Conservation (phyloP, 1,284 basidiomycete species). For the Leccinum holopus region DNA sequence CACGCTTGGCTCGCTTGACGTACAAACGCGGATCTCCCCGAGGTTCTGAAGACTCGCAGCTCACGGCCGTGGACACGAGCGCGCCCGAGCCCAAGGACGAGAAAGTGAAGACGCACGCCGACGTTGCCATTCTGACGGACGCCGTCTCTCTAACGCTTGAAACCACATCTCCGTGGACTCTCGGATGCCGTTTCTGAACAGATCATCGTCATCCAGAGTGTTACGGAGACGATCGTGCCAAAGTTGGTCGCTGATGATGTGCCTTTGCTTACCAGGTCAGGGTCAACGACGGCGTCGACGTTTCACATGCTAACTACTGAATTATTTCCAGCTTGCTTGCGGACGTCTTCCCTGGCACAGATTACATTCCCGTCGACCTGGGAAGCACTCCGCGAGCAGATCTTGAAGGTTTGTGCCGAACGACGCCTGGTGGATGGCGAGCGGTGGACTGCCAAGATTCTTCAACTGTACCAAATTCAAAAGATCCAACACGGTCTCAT, state of each 20-base stretch:
- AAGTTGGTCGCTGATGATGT: slow-evolving; percentile 98
- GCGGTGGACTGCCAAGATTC: slow-evolving; percentile 92
- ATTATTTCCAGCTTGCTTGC: slow-evolving; percentile 70
- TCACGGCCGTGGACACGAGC: slow-evolving; percentile 42
- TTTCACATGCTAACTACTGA: slow-evolving; percentile 9
- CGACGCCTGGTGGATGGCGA: slow-evolving; percentile 84
- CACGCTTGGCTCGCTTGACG: slow-evolving; percentile 35
- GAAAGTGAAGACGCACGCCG: slow-evolving; percentile 17
- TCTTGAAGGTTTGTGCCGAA: slow-evolving; percentile 85
- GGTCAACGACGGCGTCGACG: slow-evolving; percentile 1
- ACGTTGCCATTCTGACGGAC: slow-evolving; percentile 8
- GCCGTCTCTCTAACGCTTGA: slow-evolving; percentile 16
- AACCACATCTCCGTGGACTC: slow-evolving; percentile 38
- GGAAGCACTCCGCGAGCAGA: slow-evolving; percentile 80
- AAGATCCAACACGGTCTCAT: slow-evolving; percentile 99
- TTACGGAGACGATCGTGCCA: slow-evolving; percentile 98
- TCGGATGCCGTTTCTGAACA: slow-evolving; percentile 83
- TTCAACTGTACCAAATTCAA: slow-evolving; percentile 99
- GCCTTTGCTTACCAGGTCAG: slow-evolving; percentile 84
- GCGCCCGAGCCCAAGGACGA: slow-evolving; percentile 20
- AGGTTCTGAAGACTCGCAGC: slow-evolving; percentile 58
- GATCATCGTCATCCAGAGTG: slow-evolving; percentile 97
- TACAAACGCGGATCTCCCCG: slow-evolving; percentile 35
- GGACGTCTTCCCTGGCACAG: slow-evolving; percentile 97
- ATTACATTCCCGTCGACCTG: slow-evolving; percentile 88